These are phyloP conservation scores for Tetrastigma voinierianum DNA, from an alignment of 164 flowering plant species.

Conservation along the genomic window DNA sequence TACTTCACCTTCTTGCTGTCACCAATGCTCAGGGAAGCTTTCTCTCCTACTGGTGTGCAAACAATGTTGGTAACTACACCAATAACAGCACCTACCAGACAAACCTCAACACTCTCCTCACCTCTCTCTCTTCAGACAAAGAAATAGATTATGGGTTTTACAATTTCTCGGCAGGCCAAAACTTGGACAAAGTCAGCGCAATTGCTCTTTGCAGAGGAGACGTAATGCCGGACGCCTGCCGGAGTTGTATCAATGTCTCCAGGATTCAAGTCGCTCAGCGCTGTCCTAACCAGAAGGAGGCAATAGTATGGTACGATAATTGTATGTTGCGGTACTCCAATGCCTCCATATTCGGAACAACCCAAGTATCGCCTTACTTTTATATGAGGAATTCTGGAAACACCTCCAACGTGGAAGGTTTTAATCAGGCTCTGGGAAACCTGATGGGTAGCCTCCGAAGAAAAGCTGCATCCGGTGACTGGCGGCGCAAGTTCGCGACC, in stretches of 20 bases:
- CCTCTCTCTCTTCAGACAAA: conserved; percentile 22
- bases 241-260: conserved; percentile 8
- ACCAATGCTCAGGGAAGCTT: too few species aligned
- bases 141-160: conserved; percentile 16
- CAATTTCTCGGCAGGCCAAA: conserved; percentile 17
- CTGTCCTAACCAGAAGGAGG: conserved; percentile 27
- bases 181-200: conserved; percentile 9
- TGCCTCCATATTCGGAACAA: background rate
- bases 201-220: conserved; percentile 27
- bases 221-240: background rate
- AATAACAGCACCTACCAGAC: conserved; percentile 12
- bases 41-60: background rate
- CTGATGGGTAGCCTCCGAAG: background rate
- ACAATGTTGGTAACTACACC: conserved; percentile 13
- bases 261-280: background rate
- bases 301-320: conserved; percentile 7
- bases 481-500: background rate
- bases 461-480: conserved; percentile 9
- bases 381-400: background rate
- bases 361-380: background rate
- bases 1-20: too few species aligned
- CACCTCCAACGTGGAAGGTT: conserved; percentile 1
- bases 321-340: conserved; percentile 36
- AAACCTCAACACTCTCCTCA: conserved; percentile 29
- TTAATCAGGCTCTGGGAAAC: background rate